Evolutionary conservation across 2,329 filamentous ascomycete species (phyloP).

Genomic region (Gyromitra esculenta): DNA sequence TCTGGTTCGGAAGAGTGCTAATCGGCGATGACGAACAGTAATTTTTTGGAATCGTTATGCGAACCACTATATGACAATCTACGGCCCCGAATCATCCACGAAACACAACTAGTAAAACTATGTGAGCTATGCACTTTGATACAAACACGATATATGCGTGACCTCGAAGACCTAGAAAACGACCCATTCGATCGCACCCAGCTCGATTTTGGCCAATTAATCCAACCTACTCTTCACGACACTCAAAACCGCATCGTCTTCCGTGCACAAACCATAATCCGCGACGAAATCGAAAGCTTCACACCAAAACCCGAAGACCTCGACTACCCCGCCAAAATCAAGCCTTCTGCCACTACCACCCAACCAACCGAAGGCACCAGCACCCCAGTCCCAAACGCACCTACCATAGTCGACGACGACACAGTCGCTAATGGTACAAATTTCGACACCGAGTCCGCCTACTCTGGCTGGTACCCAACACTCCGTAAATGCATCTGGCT

Average conservation of each 20-base stretch:
- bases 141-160: slow-evolving; percentile 72
- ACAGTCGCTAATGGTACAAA: slow-evolving; percentile 61
- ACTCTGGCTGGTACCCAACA: slow-evolving; percentile 73
- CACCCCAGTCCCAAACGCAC: slow-evolving; percentile 64
- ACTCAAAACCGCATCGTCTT: slow-evolving; percentile 74
- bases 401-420: slow-evolving; percentile 66
- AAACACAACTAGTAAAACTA: slow-evolving; percentile 72
- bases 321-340: slow-evolving; percentile 67
- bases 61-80: slow-evolving; percentile 75
- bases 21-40: slow-evolving; percentile 66
- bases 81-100: slow-evolving; percentile 72
- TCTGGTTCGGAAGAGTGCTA: slow-evolving; percentile 63
- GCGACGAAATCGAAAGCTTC: slow-evolving; percentile 73
- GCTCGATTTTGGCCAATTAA: slow-evolving; percentile 71
- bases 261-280: slow-evolving; percentile 70
- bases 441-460: slow-evolving; percentile 68
- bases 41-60: slow-evolving; percentile 73
- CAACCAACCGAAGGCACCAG: slow-evolving; percentile 59
- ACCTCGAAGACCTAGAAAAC: slow-evolving; percentile 65
- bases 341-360: slow-evolving; percentile 62
- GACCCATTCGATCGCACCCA: slow-evolving; percentile 66
- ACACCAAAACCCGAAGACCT: slow-evolving; percentile 72
- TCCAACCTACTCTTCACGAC: slow-evolving; percentile 73
- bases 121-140: slow-evolving; percentile 74
- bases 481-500: slow-evolving; percentile 74